Conservation (phyloP, 2,329 filamentous ascomycete genomes). For the Fonsecaea multimorphosa region DNA sequence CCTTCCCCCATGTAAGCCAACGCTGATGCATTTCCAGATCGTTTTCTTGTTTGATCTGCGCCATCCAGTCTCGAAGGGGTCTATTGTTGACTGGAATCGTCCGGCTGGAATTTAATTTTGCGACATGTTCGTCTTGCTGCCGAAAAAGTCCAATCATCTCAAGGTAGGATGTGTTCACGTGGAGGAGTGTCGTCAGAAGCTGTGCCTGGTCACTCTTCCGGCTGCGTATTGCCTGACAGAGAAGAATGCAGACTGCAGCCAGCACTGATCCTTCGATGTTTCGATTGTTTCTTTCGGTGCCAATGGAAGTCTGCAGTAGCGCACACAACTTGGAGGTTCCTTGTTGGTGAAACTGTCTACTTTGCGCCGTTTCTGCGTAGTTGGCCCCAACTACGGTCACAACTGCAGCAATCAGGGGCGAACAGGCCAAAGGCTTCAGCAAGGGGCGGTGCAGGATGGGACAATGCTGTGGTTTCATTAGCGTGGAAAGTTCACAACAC, state of each 20-base stretch:
- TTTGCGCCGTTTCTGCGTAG: not conserved
- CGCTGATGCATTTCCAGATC: not conserved
- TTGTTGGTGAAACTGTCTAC: not conserved
- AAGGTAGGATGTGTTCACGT: not conserved
- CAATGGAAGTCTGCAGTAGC: not conserved
- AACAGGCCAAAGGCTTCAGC: not conserved
- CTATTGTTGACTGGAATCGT: not conserved
- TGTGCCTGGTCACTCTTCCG: conserved; percentile 1
- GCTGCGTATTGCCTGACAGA: conserved; percentile 4
- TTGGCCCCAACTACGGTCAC: not conserved
- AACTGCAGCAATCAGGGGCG: not conserved
- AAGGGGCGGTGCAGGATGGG: not conserved
- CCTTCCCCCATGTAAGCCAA: not conserved
- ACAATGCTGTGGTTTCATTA: not conserved
- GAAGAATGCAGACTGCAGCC: conserved; percentile 2
- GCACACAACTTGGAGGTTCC: not conserved
- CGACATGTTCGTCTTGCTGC: not conserved
- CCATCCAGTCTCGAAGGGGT: not conserved
- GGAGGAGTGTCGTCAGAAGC: conserved; percentile 1
- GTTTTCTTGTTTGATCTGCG: not conserved
- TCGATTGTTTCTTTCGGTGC: not conserved
- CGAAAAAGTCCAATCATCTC: not conserved
- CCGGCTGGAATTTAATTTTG: not conserved
- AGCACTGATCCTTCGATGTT: not conserved
- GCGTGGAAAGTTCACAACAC: not conserved